A percentile compares a stretch with the other conserved stretches of the same genome.
phyloP scores from a whole-genome alignment of 1,139 yeast species.

The Hyphopichia buzzinii region DNA sequence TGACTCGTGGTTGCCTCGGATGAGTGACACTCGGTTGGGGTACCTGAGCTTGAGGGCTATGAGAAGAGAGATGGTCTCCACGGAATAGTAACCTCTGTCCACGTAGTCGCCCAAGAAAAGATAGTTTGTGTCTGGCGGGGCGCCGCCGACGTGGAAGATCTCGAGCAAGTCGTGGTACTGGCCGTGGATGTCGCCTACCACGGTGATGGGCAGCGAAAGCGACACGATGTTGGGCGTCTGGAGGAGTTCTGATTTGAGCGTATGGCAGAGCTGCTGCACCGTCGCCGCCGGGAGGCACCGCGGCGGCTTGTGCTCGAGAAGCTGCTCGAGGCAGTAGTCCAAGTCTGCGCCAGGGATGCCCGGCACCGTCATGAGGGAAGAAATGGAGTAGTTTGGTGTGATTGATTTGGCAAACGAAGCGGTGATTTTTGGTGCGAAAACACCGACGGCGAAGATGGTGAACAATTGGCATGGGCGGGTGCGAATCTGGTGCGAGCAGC shows the following conservation, averaged over 20 bases:
- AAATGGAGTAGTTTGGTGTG: neutral
- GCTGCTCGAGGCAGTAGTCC: conserved; percentile 46
- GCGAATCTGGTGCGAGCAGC: too few species aligned
- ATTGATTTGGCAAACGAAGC: too few species aligned
- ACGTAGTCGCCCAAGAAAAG: conserved; percentile 92
- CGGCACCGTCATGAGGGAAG: conserved; percentile 37
- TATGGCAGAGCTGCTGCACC: conserved; percentile 44
- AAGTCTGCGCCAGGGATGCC: conserved; percentile 37
- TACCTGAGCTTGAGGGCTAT: conserved; percentile 83
- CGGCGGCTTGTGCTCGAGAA: conserved; percentile 45
- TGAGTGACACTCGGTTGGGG: conserved; percentile 75
- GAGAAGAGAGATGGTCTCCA: conserved; percentile 84
- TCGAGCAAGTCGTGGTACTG: conserved; percentile 93
- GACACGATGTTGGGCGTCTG: conserved; percentile 71
- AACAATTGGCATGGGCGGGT: too few species aligned
- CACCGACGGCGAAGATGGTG: too few species aligned
- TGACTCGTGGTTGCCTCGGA: conserved; percentile 95
- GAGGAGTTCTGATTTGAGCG: conserved; percentile 38
- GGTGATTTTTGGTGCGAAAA: too few species aligned
- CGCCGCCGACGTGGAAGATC: conserved; percentile 89
- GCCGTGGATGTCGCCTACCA: conserved; percentile 99
- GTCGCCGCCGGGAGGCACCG: conserved; percentile 41
- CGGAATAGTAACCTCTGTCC: conserved; percentile 82
- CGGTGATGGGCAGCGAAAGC: conserved; percentile 82
- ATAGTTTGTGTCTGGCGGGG: conserved; percentile 90